Evolutionary conservation across 2,329 filamentous ascomycete genomes (phyloP), one percentile per base, ranked within the genome.

Genomic region (Diplodia corticola): DNA sequence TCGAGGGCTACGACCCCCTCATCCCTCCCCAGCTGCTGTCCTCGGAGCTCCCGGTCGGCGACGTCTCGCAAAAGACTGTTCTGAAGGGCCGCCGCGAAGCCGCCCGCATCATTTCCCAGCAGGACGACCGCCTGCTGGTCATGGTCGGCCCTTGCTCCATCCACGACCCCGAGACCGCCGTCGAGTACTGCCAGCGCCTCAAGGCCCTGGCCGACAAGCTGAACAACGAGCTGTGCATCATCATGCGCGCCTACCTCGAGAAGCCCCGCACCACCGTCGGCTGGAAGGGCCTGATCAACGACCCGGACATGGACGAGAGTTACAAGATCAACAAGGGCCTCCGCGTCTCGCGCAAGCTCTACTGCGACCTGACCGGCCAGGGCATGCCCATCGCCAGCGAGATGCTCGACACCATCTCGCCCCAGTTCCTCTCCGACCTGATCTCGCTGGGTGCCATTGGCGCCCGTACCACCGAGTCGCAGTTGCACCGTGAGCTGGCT

Each of bases 311-410:
- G 78, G 92, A 99, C 80, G 90, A 95, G 78, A 95, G 90, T 76
- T 99, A 91, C 89, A 88, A 97, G 83, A 99, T 99, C 84, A 99
- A 99, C 88, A 98, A 98, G 85, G 95, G 95, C 63, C 86, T 99
- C 66, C 88, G 92, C 33, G 88, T 97, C 66, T 94, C 91, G n/a
- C 87, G 95, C 73, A 90, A 97, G 82, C 86, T 99, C 76, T 99
- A 97, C 83, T 88, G 90, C 73, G 93, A 98, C 76, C 84, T 99
- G 68, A 99, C 94, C 40, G 84, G 84, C 69, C 84, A 85, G 70
- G 95, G 95, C 72, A 93, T 99, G 86, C 95, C 95, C 67, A 96
- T 99, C 78, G 95, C 95, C 67, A 93, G 88, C 70, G 95, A 99
- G 83, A 98, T 99, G 95, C 87, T 99, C 67, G 95, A 99, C 79